phyloP scores from a whole-genome alignment of 139 green algal genomes.

The Chlorella ohadii region DNA sequence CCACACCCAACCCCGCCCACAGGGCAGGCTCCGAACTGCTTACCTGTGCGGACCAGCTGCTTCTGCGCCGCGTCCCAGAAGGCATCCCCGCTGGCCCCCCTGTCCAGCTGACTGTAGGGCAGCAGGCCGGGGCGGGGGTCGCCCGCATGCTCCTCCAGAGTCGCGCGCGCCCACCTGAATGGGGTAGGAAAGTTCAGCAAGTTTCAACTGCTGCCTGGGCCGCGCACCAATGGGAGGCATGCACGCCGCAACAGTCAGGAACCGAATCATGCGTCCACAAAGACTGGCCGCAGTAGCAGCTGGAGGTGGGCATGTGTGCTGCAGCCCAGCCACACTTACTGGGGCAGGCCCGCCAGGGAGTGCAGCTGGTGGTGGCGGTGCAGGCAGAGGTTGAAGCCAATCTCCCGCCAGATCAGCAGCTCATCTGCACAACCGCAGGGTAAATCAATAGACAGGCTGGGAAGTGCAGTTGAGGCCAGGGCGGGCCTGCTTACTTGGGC shows the following conservation, averaged over 20 bases:
- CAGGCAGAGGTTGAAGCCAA: constrained; percentile 33
- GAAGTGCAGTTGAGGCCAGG: too few species aligned
- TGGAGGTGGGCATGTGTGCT: too few species aligned
- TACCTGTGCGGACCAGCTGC: constrained; percentile 9
- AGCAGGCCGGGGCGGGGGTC: not conserved
- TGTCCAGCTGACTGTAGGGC: constrained; percentile 1
- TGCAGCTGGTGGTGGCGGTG: constrained; percentile 21
- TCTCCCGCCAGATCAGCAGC: constrained; percentile 25
- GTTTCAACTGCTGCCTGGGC: too few species aligned
- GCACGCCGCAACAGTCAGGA: too few species aligned
- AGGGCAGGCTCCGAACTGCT: not conserved
- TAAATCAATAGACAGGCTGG: not conserved
- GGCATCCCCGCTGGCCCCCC: not conserved
- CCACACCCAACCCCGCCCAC: too few species aligned
- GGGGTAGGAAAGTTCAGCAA: too few species aligned
- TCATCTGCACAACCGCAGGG: not conserved
- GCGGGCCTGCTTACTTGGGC: too few species aligned
- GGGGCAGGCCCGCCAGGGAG: constrained; percentile 10
- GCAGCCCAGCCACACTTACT: not conserved
- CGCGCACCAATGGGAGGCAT: too few species aligned
- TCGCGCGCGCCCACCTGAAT: constrained; percentile 3
- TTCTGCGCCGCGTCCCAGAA: constrained; percentile 27
- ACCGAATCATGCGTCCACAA: too few species aligned
- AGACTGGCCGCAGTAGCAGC: too few species aligned
- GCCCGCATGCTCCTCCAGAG: constrained; percentile 11